Evolutionary conservation across 768 basidiomycete species (phyloP).

Genomic region (Roridomyces roridus): DNA sequence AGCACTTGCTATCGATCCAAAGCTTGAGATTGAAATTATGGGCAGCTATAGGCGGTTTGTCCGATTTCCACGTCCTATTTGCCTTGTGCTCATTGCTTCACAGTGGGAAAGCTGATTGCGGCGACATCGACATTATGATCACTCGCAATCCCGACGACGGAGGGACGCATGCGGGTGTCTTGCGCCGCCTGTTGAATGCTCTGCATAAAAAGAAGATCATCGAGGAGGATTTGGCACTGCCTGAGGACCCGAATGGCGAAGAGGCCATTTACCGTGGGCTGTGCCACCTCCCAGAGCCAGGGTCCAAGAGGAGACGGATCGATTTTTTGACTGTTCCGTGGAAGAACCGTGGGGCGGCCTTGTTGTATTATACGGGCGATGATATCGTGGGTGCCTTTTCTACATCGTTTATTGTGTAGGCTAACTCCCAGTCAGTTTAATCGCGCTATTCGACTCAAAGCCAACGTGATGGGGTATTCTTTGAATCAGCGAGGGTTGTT

Average conservation of each 20-base stretch:
- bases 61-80: background rate
- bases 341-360: slow-evolving; percentile 77
- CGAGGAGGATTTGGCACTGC: slow-evolving; percentile 80
- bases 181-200: slow-evolving; percentile 60
- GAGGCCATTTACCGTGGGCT: slow-evolving; percentile 87
- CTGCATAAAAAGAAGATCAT: slow-evolving; percentile 67
- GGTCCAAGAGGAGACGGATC: slow-evolving; percentile 69
- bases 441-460: slow-evolving; percentile 85
- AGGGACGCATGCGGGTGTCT: slow-evolving; percentile 75
- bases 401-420: slow-evolving; percentile 3
- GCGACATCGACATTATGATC: slow-evolving; percentile 92
- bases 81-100: slow-evolving; percentile 6
- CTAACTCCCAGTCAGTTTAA: no score
- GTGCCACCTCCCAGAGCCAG: slow-evolving; percentile 58
- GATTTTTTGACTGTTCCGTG: slow-evolving; percentile 88
- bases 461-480: slow-evolving; percentile 79
- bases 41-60: slow-evolving; percentile 82
- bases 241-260: slow-evolving; percentile 68
- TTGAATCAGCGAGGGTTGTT: slow-evolving; percentile 89
- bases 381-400: slow-evolving; percentile 70
- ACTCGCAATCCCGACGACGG: slow-evolving; percentile 79
- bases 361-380: slow-evolving; percentile 95
- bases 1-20: slow-evolving; percentile 77
- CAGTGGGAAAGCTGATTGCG: slow-evolving; percentile 83
- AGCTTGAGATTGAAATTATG: slow-evolving; percentile 85